A percentile compares a stretch with the other conserved stretches of the same genome.
Conservation (phyloP, 1,139 yeast species). For the Nakaseomyces bracarensis region DNA sequence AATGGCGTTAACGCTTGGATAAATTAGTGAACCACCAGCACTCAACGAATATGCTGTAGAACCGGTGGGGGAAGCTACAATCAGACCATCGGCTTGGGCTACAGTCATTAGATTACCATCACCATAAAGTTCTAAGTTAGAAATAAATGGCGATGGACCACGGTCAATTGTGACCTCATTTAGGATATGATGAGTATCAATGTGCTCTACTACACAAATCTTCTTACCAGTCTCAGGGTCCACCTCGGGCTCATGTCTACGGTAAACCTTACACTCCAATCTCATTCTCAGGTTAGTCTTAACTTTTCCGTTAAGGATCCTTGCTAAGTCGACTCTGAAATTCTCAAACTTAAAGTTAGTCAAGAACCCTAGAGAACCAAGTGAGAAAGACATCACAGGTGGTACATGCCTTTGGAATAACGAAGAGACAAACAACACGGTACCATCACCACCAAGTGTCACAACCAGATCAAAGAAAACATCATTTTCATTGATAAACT, state of each 20-base stretch:
- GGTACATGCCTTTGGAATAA: constrained; percentile 77
- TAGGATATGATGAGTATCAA: constrained; percentile 69
- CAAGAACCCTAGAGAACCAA: constrained; percentile 76
- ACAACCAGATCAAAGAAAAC: constrained; percentile 66
- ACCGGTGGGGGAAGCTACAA: constrained; percentile 86
- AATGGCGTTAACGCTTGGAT: constrained; percentile 83
- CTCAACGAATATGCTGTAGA: constrained; percentile 85
- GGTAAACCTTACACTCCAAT: constrained; percentile 57
- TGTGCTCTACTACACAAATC: constrained; percentile 45
- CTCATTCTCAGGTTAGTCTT: constrained; percentile 76
- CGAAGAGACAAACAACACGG: constrained; percentile 72
- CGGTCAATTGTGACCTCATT: constrained; percentile 81
- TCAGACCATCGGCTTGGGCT: constrained; percentile 86
- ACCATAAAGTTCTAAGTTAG: constrained; percentile 75
- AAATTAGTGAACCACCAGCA: constrained; percentile 86
- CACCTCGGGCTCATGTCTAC: constrained; percentile 19
- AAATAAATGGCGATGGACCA: constrained; percentile 83
- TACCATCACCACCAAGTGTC: constrained; percentile 87
- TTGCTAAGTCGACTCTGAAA: constrained; percentile 48
- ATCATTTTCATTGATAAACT: constrained; percentile 42
- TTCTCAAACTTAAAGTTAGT: constrained; percentile 71
- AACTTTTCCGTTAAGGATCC: constrained; percentile 59
- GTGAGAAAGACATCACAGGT: constrained; percentile 74
- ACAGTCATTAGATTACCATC: constrained; percentile 72
- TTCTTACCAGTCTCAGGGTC: constrained; percentile 21